Conservation (phyloP, 1,284 basidiomycete species). For the Leccinum solheimii region DNA sequence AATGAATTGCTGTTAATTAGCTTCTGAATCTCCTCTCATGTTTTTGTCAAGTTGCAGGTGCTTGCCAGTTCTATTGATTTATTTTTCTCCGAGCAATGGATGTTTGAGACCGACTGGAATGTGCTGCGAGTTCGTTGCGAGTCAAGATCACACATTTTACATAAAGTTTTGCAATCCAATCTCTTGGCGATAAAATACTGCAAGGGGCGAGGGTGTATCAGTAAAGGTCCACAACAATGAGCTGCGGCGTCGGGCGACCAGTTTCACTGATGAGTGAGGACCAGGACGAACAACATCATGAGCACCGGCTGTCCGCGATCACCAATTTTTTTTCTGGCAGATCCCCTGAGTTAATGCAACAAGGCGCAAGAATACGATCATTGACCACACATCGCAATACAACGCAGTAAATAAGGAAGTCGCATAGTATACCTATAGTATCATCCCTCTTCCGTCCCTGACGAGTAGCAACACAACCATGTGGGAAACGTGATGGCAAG, state of each 20-base stretch:
- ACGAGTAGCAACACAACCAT: neutral
- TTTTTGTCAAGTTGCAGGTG: constrained; percentile 14
- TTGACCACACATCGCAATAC: neutral
- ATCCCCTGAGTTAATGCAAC: neutral
- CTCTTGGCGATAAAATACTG: neutral
- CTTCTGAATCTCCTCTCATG: neutral
- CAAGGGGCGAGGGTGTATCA: neutral
- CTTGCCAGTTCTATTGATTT: neutral
- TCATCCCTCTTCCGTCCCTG: neutral
- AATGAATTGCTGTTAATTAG: neutral
- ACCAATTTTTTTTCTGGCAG: too few relatives aligned
- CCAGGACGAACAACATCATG: neutral
- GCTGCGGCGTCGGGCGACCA: too few relatives aligned
- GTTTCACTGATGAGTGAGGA: too few relatives aligned
- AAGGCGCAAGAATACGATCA: neutral
- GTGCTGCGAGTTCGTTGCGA: neutral
- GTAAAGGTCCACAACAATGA: too few relatives aligned
- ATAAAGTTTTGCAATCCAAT: neutral
- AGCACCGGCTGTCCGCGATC: neutral
- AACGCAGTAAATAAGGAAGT: neutral
- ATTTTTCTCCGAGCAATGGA: neutral
- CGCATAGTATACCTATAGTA: neutral
- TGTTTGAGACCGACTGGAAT: neutral
- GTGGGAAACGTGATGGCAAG: too few relatives aligned
- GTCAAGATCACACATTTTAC: neutral